Percentiles rank a stretch among this genome's conserved stretches.
These are phyloP conservation scores for Fusarium odoratissimum DNA, from an alignment of 2,329 filamentous ascomycete genomes.

Conservation along the genomic window DNA sequence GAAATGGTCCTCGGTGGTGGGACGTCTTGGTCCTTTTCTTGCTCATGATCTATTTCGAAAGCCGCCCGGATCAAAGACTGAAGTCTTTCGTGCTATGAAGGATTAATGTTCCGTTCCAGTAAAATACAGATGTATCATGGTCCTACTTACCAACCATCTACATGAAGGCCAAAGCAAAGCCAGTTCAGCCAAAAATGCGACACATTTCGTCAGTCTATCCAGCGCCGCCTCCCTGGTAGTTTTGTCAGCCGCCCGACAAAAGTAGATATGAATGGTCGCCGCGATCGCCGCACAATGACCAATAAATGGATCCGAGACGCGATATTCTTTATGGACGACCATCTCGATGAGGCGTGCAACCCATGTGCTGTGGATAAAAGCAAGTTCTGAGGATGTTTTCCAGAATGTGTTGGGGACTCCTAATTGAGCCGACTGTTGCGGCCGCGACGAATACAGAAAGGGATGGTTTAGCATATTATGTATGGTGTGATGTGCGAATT, in stretches of 20 bases:
- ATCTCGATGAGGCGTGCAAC: background rate
- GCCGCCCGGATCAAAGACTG: background rate
- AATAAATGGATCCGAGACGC: background rate
- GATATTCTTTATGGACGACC: background rate
- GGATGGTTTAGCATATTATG: conserved; percentile 2
- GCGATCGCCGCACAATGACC: background rate
- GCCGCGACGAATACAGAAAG: background rate
- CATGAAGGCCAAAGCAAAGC: background rate
- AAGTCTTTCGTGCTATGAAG: background rate
- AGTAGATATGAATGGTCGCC: background rate
- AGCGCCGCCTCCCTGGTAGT: background rate
- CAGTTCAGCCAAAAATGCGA: background rate
- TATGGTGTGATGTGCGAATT: conserved; percentile 1
- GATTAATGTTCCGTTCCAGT: background rate
- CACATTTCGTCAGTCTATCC: background rate
- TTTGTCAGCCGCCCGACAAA: background rate
- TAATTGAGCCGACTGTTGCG: background rate
- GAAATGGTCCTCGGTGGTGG: background rate
- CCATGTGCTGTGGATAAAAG: background rate
- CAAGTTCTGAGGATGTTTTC: background rate
- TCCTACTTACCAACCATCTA: background rate
- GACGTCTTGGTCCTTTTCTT: background rate
- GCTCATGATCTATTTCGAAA: background rate
- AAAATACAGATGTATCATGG: fast-evolving
- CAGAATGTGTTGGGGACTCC: conserved; percentile 1